Evolutionary conservation across 805 yeast species (phyloP), one percentile per base, ranked within the genome.

Genomic region (Zygosaccharomyces lentus): DNA sequence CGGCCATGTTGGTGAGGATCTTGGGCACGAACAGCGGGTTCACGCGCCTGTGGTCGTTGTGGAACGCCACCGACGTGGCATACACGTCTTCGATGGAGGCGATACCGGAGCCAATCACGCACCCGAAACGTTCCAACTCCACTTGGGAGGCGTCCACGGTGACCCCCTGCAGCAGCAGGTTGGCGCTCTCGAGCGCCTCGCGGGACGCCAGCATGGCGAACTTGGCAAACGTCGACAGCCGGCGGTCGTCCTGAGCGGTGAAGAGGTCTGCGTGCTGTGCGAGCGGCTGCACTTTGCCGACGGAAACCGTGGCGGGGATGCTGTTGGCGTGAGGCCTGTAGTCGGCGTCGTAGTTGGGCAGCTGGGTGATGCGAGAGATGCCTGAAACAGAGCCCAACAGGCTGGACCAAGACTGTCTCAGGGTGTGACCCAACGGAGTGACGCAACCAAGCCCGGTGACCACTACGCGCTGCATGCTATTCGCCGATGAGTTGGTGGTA

Each of bases 21-120:
- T 77, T 80, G 0, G 99, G 98, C 5, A 93, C 81, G 62, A 91
- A 85, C 46, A 89, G 63, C 1, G 99, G 99, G 40, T 87, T 85
- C 2, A 89, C 81, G 52, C 79, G 80, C 48, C 82, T 77, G 7
- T 70, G 66, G 4, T 47, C 29, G 25, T 42, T 38, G 17, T 51
- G 42, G 21, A 59, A 51, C 26, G 47, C 46, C 49, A 78, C 78
- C 1, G 72, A 70, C 10, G 78, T 72, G 1, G 87, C 65, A 55
- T 83, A 87, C 3, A 62, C 43, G 29, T 78, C 83, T 56, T 80
- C 80, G 39, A 91, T 74, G 2, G 95, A 86, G 0, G 97, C 98
- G 41, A 93, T 86, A 0, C 97, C 96, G 1, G 96, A 82, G 0
- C 98, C 99, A 7, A 91, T 77, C n/a, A 88, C 82, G 1, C 87